Evolutionary conservation across 1,284 basidiomycete species (phyloP), one percentile per base, ranked within the genome.

Genomic region (Tylopilus orsonianus): DNA sequence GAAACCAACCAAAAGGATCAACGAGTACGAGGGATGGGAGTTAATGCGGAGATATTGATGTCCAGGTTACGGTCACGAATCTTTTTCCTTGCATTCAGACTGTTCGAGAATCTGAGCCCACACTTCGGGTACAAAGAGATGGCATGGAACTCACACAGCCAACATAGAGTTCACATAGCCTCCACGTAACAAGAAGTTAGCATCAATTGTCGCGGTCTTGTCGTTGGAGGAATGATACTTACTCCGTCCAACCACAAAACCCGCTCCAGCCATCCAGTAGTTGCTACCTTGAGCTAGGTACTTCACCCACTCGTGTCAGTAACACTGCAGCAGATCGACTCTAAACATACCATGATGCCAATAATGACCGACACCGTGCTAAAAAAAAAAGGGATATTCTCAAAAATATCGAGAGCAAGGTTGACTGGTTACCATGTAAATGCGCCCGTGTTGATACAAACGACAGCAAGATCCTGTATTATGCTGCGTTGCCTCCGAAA

Each of bases 381-480:
- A 12, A 41, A 27, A 10, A 5, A 35, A n/a, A 5, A 9, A 12
- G 23, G n/a, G n/a, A n/a, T n/a, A 14, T 7, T 4, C 6, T 20
- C 1, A 32, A 13, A 1, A 14, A 6, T 13, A 8, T 6, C 10
- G 8, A 20, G 30, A 20, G 0, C 14, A 2, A 16, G 10, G 14
- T 4, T 3, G 4, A 1, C 2, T 5, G n/a, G 42, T 38, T 26
- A 58, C 55, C 52, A 58, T 13, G 52, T 56, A 14, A 56, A 45
- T 4, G 24, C 30, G 14, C 55, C 53, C 26, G 42, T 56, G 18
- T 52, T 52, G 10, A 58, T 48, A 13, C 36, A 56, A 9, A 56
- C 22, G 3, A 56, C 12, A 2, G 55, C 55, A 34, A 58, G 7
- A 30, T 58, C 55, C 24, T 40, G 53, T n/a, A 56, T 46, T 5